phyloP scores from a whole-genome alignment of 2,329 filamentous ascomycete species.

The Pestalotiopsis fici region DNA sequence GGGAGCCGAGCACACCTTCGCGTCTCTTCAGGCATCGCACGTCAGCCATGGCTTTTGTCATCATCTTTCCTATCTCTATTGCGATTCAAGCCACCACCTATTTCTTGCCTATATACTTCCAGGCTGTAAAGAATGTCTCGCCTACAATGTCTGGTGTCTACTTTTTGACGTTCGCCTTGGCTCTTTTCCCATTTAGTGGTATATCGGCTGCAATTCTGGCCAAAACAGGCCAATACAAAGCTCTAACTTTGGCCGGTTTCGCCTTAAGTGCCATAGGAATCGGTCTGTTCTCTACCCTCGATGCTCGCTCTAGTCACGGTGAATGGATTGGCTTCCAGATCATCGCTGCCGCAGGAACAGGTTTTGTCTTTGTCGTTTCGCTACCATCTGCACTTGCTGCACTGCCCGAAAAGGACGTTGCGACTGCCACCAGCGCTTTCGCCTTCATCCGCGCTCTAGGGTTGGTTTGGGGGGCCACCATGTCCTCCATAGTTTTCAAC shows the following conservation, averaged over 20 bases:
- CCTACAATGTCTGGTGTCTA: conserved; percentile 29
- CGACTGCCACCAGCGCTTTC: not conserved
- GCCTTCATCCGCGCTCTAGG: not conserved
- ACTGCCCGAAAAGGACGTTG: conserved; percentile 25
- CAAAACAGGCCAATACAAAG: not conserved
- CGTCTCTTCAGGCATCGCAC: conserved; percentile 44
- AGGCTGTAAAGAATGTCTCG: conserved; percentile 33
- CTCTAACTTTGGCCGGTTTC: not conserved
- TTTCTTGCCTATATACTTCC: conserved; percentile 48
- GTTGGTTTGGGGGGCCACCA: conserved; percentile 40
- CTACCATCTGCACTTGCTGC: conserved; percentile 39
- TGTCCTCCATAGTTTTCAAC: conserved; percentile 38
- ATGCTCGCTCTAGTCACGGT: not conserved
- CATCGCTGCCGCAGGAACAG: not conserved
- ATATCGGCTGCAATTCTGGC: conserved; percentile 16
- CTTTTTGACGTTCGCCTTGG: conserved; percentile 19
- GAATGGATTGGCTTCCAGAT: conserved; percentile 8
- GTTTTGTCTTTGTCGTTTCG: conserved; percentile 31
- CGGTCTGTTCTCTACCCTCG: not conserved
- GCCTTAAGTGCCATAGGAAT: not conserved
- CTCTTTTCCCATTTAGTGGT: conserved; percentile 18
- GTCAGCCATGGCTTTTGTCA: conserved; percentile 22
- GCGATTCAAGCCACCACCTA: conserved; percentile 34
- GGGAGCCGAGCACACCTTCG: conserved; percentile 37
- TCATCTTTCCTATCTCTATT: conserved; percentile 36